Conservation (phyloP, 140 eudicot species). For the Flaveria floridana region DNA sequence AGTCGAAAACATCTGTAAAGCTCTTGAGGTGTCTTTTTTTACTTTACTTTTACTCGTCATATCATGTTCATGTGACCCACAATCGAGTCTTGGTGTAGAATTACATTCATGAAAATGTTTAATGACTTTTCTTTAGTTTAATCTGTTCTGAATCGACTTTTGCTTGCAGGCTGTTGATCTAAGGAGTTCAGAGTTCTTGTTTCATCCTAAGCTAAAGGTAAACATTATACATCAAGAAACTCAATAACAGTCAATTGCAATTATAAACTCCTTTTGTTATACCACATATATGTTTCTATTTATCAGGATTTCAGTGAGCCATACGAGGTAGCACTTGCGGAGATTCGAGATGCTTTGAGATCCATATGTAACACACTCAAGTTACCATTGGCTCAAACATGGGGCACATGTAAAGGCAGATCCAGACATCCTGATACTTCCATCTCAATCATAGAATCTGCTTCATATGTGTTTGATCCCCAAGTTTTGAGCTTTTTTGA, state of each 20-base stretch:
- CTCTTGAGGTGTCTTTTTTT: constrained; percentile 66
- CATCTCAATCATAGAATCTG: constrained; percentile 47
- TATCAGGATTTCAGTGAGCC: constrained; percentile 40
- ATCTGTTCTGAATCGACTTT: constrained; percentile 18
- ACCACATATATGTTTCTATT: neutral
- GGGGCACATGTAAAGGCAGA: constrained; percentile 41
- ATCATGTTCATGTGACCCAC: neutral
- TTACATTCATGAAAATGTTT: neutral
- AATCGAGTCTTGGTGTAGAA: constrained; percentile 9
- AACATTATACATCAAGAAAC: constrained; percentile 15
- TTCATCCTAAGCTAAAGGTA: constrained; percentile 49
- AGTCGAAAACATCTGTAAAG: constrained; percentile 64
- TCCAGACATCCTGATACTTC: constrained; percentile 35
- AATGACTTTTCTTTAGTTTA: constrained; percentile 18
- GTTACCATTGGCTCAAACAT: constrained; percentile 65
- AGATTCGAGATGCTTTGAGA: constrained; percentile 45
- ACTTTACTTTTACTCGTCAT: constrained; percentile 14
- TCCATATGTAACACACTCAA: constrained; percentile 47
- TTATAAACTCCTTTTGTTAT: constrained; percentile 20
- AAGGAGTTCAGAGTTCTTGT: constrained; percentile 46
- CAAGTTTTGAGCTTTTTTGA: constrained; percentile 42
- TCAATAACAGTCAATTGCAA: neutral
- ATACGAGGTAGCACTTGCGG: constrained; percentile 39
- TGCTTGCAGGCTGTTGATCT: constrained; percentile 57
- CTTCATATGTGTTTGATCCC: constrained; percentile 55